Conservation (phyloP, 306 rosid genomes). For the Quercus variabilis region DNA sequence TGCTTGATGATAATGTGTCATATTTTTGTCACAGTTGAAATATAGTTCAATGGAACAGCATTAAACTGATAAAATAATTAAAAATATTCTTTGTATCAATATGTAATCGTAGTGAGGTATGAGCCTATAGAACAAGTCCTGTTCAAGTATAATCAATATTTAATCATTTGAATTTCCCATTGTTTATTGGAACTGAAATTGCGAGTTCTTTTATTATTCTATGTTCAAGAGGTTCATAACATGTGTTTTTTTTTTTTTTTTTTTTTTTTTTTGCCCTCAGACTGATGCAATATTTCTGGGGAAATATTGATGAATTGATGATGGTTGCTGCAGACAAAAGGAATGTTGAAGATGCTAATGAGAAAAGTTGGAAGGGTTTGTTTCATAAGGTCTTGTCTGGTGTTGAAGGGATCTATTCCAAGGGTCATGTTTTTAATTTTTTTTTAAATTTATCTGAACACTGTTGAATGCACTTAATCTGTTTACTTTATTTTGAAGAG, state of each 20-base stretch:
- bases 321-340: too few species aligned
- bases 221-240: background rate
- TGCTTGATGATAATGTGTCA: background rate
- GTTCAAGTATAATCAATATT: too few species aligned
- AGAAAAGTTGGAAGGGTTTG: constrained; percentile 35
- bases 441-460: background rate
- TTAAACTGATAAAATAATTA: background rate
- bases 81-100: background rate
- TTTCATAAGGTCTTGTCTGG: constrained; percentile 12
- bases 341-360: constrained; percentile 31
- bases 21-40: background rate
- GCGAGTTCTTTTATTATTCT: background rate
- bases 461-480: background rate
- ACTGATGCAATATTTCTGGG: too few species aligned
- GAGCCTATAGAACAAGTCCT: too few species aligned
- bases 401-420: too few species aligned
- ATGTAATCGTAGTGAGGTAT: background rate
- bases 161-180: background rate
- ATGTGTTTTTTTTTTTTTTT: too few species aligned
- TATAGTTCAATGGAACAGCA: background rate
- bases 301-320: too few species aligned
- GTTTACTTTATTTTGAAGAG: background rate
- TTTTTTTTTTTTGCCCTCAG: too few species aligned
- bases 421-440: background rate
- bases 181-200: background rate